Base-by-base conservation (phyloP, 176 grass and related monocot genomes). In the Zea luxurians region DNA sequence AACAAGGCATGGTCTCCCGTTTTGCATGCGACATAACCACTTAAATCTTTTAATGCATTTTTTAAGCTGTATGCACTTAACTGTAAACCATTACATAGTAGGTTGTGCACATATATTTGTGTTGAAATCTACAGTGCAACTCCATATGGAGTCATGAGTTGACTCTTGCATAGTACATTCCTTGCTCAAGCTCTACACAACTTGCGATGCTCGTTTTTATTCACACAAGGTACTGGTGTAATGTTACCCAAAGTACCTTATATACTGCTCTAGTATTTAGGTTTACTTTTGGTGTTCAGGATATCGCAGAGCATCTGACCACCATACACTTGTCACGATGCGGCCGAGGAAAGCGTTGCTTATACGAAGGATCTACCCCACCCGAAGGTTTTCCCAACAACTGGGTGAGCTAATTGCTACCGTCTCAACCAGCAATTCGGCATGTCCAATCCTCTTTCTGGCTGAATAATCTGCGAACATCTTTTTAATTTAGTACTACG, bases 321-420 rank as follows among this genome's bases (percentile, higher is more conserved):
- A 95, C 92, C 36, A 82, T 95, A 80, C 92, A 91, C 65, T 81
- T 99, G 9, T 99, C 96, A 27, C 85, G 89, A 34, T 99, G 92
- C 61, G 92, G 85, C 17, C 91, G 92, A 35, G 96, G 90, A 70
- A 92, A 90, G 57, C 86, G 96, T 46, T 99, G 96, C 64, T 87
- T 99, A 73, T 99, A 99, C 12, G 85, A 93, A 95, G 96, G 96
- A 82, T 90, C 96, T 80, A 93, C 88, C 73, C 90, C 86, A 15
- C 86, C 83, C 54, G 86, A 85, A 69, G 96, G 92, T 70, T 95
- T 93, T 76, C 96, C 96, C 46, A 95, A 89, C 83, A 83, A 86
- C 52, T 99, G 96, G 96, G 96, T 99, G 77, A 82, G 83, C 81
- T 64, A 55, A 60, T 88, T 71, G 49, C 43, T 50, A 35, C 80